phyloP scores from a whole-genome alignment of 1,139 yeast genomes.

The Yamadazyma conglobata region DNA sequence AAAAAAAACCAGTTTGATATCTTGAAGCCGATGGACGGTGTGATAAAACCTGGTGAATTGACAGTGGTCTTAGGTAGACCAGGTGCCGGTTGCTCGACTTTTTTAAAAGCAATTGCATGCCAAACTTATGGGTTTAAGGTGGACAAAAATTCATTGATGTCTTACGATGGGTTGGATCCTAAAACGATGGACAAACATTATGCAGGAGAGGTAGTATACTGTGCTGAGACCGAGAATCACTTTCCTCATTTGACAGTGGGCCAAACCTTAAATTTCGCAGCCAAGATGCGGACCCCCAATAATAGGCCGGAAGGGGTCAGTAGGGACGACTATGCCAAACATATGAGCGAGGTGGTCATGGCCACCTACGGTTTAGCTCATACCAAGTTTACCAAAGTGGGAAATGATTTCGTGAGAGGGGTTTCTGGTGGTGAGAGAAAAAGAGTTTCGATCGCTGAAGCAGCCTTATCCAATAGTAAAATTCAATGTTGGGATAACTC shows the following conservation, averaged over 20 bases:
- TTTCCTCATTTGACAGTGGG: conserved; percentile 52
- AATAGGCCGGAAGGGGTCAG: conserved; percentile 40
- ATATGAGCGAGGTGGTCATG: conserved; percentile 41
- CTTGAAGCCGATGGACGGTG: conserved; percentile 32
- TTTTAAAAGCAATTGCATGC: conserved; percentile 63
- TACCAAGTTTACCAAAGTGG: conserved; percentile 35
- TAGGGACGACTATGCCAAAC: conserved; percentile 40
- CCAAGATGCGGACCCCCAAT: conserved; percentile 40
- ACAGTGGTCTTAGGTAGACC: conserved; percentile 79
- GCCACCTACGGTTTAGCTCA: conserved; percentile 40
- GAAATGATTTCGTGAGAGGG: conserved; percentile 38
- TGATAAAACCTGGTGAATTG: conserved; percentile 58
- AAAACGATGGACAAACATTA: conserved; percentile 24
- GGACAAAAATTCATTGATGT: conserved; percentile 42
- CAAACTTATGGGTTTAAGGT: conserved; percentile 70
- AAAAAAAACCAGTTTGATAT: conserved; percentile 26
- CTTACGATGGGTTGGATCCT: conserved; percentile 29
- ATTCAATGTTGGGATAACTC: conserved; percentile 73
- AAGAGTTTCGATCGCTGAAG: conserved; percentile 46
- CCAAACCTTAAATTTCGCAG: conserved; percentile 46
- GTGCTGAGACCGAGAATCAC: conserved; percentile 52
- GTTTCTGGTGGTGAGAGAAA: conserved; percentile 48
- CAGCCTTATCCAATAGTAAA: conserved; percentile 34
- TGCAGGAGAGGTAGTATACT: conserved; percentile 46
- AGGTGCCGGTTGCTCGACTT: conserved; percentile 81